Conservation (phyloP, 2,329 filamentous ascomycete genomes). For the Pseudonectria buxi region DNA sequence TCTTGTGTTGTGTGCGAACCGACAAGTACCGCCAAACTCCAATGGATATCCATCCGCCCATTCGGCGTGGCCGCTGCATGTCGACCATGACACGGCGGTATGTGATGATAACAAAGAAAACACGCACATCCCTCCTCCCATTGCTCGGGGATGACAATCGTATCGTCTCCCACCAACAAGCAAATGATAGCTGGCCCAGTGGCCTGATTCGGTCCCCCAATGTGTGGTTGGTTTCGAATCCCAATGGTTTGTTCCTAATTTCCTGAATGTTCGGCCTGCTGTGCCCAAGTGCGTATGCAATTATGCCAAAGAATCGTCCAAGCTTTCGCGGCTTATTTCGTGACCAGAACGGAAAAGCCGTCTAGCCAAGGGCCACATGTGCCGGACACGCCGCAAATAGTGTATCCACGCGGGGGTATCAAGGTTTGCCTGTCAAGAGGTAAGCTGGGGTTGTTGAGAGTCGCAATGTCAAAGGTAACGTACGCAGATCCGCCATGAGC, state of each 20-base stretch:
- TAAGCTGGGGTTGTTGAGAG: slow-evolving; percentile 5
- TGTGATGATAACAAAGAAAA: no score
- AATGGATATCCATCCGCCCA: no score
- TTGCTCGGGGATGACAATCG: no score
- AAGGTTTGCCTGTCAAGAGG: slow-evolving; percentile 62
- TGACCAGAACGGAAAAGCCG: slow-evolving; percentile 71
- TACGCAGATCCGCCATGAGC: slow-evolving; percentile 73
- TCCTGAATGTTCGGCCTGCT: slow-evolving; percentile 6
- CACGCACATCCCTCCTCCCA: no score
- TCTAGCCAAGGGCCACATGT: slow-evolving; percentile 77
- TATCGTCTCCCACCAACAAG: no score
- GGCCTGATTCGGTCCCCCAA: no score
- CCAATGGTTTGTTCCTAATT: neutral
- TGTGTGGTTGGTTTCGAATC: no score
- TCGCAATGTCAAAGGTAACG: slow-evolving; percentile 31
- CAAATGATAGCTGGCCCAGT: no score
- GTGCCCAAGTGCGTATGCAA: slow-evolving; percentile 6
- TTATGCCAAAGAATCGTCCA: slow-evolving; percentile 1
- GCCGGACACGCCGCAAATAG: slow-evolving; percentile 79
- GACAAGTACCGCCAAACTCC: no score
- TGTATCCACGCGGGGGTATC: slow-evolving; percentile 84
- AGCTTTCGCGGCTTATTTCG: slow-evolving; percentile 21
- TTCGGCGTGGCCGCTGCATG: no score
- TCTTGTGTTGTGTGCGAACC: no score
- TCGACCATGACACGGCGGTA: no score